Conservation (phyloP, 2,329 filamentous ascomycete species). For the Penicillium sp. region DNA sequence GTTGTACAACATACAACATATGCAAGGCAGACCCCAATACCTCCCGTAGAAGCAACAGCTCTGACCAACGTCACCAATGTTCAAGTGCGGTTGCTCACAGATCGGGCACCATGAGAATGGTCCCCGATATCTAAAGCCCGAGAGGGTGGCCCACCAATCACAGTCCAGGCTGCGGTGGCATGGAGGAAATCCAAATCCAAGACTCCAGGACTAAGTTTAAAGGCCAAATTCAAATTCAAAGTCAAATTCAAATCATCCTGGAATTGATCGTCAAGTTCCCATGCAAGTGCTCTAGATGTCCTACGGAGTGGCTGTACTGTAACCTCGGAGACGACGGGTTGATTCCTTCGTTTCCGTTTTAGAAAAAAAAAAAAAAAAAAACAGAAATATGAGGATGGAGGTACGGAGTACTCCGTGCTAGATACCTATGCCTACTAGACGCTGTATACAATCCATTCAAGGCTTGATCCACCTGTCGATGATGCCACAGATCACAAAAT, state of each 20-base stretch:
- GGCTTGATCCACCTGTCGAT: background rate
- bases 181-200: slow-evolving; percentile 12
- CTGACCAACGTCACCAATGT: background rate
- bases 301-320: background rate
- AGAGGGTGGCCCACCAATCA: slow-evolving; percentile 17
- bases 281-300: background rate
- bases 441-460: background rate
- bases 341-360: background rate
- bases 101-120: slow-evolving; percentile 27
- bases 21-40: too few relatives aligned
- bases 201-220: background rate
- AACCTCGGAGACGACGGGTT: background rate
- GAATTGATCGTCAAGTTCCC: background rate
- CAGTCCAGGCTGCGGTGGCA: background rate
- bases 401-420: background rate
- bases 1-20: too few relatives aligned
- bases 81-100: slow-evolving; percentile 14
- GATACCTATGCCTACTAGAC: background rate
- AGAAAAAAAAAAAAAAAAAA: too few relatives aligned
- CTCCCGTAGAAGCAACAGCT: background rate
- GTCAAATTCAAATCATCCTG: background rate
- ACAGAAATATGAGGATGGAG: too few relatives aligned
- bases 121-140: slow-evolving; percentile 29
- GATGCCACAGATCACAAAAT: background rate
- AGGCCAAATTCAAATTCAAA: background rate